Percentiles rank a stretch among this genome's conserved stretches.
phyloP scores from a whole-genome alignment of 2,329 filamentous ascomycete genomes.

The Mycosphaerella arachidis region DNA sequence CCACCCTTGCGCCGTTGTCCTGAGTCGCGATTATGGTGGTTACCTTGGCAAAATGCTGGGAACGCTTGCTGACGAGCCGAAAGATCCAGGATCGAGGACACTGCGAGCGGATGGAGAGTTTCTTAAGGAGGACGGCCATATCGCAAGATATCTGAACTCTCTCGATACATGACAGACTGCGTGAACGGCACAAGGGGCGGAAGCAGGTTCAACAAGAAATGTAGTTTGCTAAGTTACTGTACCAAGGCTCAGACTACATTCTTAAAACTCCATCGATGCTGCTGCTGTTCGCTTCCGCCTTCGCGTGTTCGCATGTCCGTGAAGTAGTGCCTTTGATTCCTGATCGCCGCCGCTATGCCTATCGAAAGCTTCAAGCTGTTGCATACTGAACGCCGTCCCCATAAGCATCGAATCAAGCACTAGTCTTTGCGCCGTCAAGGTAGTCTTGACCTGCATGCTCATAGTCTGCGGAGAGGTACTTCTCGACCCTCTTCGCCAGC shows the following conservation, averaged over 20 bases:
- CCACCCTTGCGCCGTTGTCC: slow-evolving; percentile 23
- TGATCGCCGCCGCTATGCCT: not conserved
- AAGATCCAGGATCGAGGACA: too few relatives aligned
- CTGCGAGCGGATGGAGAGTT: slow-evolving; percentile 35
- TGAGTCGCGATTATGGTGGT: slow-evolving; percentile 22
- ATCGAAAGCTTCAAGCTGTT: not conserved
- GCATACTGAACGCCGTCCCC: not conserved
- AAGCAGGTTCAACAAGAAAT: not conserved
- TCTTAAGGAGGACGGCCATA: slow-evolving; percentile 29
- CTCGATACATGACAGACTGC: not conserved
- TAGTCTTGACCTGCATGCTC: slow-evolving; percentile 69
- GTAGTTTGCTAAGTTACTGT: not conserved
- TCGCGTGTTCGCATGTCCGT: not conserved
- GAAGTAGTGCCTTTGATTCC: not conserved
- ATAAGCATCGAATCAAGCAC: not conserved
- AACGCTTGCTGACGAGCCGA: not conserved
- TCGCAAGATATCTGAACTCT: slow-evolving; percentile 22
- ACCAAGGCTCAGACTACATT: not conserved
- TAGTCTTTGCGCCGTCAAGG: slow-evolving; percentile 46
- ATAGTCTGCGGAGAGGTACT: slow-evolving; percentile 75
- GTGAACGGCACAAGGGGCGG: not conserved
- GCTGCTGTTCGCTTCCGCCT: not conserved
- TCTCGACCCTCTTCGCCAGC: slow-evolving; percentile 70
- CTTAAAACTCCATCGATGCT: not conserved
- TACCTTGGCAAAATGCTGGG: slow-evolving; percentile 25